A percentile compares a stretch with the other conserved stretches of the same genome.
Conservation (phyloP, 352 stramenopile genomes). For the Plasmopara viticola region DNA sequence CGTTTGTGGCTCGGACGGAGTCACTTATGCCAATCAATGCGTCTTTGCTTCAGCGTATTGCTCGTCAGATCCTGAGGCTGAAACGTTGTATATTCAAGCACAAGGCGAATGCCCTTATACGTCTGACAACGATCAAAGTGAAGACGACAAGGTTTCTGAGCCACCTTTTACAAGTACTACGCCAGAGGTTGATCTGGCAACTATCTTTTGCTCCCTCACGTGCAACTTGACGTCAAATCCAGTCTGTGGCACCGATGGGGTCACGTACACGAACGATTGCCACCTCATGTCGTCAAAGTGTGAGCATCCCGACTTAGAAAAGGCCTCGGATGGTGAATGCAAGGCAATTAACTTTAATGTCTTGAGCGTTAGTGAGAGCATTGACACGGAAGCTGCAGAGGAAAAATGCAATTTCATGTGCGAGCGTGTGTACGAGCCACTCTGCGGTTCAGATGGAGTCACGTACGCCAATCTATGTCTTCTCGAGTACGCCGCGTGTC, state of each 20-base stretch:
- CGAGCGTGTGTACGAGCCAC: slow-evolving; percentile 31
- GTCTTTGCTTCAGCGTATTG: slow-evolving; percentile 20
- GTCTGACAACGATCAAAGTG: background rate
- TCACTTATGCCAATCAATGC: slow-evolving; percentile 41
- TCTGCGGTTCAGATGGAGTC: slow-evolving; percentile 56
- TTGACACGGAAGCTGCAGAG: slow-evolving; percentile 1
- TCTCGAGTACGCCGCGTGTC: slow-evolving; percentile 40
- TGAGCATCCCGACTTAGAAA: slow-evolving; percentile 35
- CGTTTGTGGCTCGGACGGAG: slow-evolving; percentile 33
- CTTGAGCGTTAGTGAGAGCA: slow-evolving; percentile 14
- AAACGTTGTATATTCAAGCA: slow-evolving; percentile 17
- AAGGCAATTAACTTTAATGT: slow-evolving; percentile 6
- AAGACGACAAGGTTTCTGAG: background rate
- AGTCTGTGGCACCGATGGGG: slow-evolving; percentile 46
- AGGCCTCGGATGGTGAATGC: slow-evolving; percentile 32
- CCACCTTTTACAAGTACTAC: background rate
- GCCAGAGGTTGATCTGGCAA: slow-evolving; percentile 13
- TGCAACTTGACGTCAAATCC: slow-evolving; percentile 27
- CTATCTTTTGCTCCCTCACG: slow-evolving; percentile 25
- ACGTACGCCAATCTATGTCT: slow-evolving; percentile 65
- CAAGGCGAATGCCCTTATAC: slow-evolving; percentile 9
- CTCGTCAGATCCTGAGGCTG: background rate
- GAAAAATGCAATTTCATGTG: slow-evolving; percentile 50
- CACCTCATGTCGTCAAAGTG: slow-evolving; percentile 43
- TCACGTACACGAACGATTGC: slow-evolving; percentile 53